Evolutionary conservation across 2,329 filamentous ascomycete species (phyloP).

Genomic region (Ilyonectria mors-panacis): DNA sequence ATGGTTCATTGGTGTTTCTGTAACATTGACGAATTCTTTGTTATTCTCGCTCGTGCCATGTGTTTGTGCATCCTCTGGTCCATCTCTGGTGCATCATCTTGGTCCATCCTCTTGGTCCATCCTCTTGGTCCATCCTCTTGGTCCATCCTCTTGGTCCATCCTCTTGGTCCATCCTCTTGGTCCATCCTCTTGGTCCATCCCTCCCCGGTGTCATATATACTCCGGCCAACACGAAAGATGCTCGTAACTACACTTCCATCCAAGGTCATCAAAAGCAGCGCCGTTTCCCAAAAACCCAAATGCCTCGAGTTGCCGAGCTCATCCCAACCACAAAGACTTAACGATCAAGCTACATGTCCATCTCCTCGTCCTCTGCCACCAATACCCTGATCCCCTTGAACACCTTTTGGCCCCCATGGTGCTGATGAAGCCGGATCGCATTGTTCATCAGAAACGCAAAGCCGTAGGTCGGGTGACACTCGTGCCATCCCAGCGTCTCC

Average conservation of each 20-base stretch:
- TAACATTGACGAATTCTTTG: slow-evolving; percentile 38
- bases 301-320: background rate
- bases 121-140: too few species aligned
- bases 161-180: background rate
- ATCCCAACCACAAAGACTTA: background rate
- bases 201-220: background rate
- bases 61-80: slow-evolving; percentile 1
- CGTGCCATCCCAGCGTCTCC: slow-evolving; percentile 50
- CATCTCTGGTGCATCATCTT: background rate
- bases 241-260: background rate
- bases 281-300: background rate
- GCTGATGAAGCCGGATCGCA: slow-evolving; percentile 51
- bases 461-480: slow-evolving; percentile 48
- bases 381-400: slow-evolving; percentile 48
- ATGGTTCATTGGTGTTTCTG: slow-evolving; percentile 42
- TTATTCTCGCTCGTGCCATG: slow-evolving; percentile 16
- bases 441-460: slow-evolving; percentile 50
- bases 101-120: background rate
- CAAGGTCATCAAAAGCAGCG: background rate
- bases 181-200: background rate
- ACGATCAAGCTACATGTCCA: too few species aligned
- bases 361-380: slow-evolving; percentile 44
- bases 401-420: slow-evolving; percentile 27
- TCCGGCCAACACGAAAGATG: background rate
- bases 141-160: background rate